Evolutionary conservation across 2,329 filamentous ascomycete species (phyloP), one percentile per base, ranked within the genome.

Genomic region (Tolypocladium tropicale): DNA sequence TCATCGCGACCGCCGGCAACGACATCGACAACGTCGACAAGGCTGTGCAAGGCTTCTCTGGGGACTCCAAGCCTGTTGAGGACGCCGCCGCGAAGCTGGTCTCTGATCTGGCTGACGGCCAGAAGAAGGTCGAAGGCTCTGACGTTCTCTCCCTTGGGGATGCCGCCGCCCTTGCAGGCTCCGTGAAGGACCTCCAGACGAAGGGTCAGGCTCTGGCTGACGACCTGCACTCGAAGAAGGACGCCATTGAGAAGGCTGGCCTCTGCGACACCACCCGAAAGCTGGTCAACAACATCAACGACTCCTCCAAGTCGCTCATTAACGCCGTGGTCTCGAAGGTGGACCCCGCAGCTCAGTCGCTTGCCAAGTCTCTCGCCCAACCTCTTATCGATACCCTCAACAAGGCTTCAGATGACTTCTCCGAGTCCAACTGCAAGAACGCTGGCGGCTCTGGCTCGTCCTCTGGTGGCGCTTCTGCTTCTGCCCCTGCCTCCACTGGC

Each of bases 381-480:
- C 57, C 60, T 51, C 62, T 70, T 49, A 61, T 61, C 37, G 46
- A 60, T 41, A 59, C 62, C 34, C 60, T 70, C 10, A 23, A 49
- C 51, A 58, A 63, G n/a, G 60, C 61, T 46, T 58, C 64, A 55
- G 53, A 51, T 21, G 58, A 61, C 55, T 70, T 70, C 54, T 62
- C 59, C 39, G 51, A 63, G n/a, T 55, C 56, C 30, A 68, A 67
- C 63, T 70, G 68, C 61, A 65, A 65, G 61, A 60, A 66, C 59
- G 53, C 55, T 32, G 53, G 52, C 34, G 52, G 49, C 14, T 46
- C 56, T 49, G 37, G 41, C 52, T 46, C 25, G 4, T 34, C 53
- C 12, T 52, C 51, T n/a, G 52, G 34, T 9, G 7, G 39, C 3
- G 49, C 48, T 30, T 52, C n/a, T 28, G 36, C 37, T 28, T 30